Base-by-base conservation (phyloP, 2,329 filamentous ascomycete genomes). In the Penicillium paneum region DNA sequence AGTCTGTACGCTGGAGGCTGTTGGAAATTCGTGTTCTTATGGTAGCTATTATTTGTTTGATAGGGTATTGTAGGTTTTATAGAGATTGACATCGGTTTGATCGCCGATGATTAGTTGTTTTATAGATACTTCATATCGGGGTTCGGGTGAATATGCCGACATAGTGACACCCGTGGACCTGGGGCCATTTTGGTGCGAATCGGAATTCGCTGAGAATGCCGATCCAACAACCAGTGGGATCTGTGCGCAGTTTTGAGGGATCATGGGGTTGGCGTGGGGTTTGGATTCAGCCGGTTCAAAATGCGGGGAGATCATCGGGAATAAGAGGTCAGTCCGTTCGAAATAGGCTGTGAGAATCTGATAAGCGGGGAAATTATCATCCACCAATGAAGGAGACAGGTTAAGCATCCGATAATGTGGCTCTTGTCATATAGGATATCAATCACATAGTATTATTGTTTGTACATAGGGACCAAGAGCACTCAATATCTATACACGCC, bases 311-410 rank as follows among this genome's bases (percentile, higher is more conserved):
- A 54, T 50, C 39, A 11, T 26, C 19, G 34, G 19, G 24, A 32
- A 42, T 26, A 28, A 8, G 6, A 43, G 26, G 8, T 19, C 36
- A 54, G 39, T 24, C 32, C 26, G 24, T 32, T 28, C 15, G 8
- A 40, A 29, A 43, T 34, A 41, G 21, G 46, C 34, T 24, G 32
- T 15, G 28, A 21, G n/a, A 28, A 39, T 43, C 39, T 39, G 19
- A 54, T 44, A 39, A 39, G 52, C 50, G 52, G 52, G 13, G 15
- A 41, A 54, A 50, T 29, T 44, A 44, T 54, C 34, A 10, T 54
- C 52, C 52, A 50, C 52, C 52, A 54, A 54, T 50, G 17, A 48
- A 17, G 36, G 32, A 21, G 8, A 26, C 21, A 24, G 28, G 19
- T 10, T 35, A 42, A 3, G 15, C n/a, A 46, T n/a, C 17, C 12